Evolutionary conservation across 345 rosid species (phyloP).

Genomic region (Corchorus capsularis): DNA sequence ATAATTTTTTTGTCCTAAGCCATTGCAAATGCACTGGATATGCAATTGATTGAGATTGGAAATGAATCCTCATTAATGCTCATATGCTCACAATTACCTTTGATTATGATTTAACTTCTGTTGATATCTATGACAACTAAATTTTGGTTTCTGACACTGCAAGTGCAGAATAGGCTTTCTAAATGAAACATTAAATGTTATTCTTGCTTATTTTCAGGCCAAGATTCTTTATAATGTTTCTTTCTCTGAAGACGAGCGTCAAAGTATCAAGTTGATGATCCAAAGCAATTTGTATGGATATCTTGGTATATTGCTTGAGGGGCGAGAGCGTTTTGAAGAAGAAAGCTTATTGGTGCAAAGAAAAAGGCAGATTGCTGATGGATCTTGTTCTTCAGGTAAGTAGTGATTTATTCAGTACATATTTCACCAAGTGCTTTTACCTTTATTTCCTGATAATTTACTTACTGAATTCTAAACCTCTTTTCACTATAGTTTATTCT

Average conservation of each 20-base stretch:
- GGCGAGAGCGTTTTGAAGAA: constrained; percentile 64
- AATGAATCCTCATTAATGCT: constrained; percentile 9
- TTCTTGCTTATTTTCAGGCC: constrained; percentile 57
- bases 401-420: neutral
- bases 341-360: constrained; percentile 44
- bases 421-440: neutral
- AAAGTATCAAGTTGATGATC: constrained; percentile 66
- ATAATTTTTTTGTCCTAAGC: neutral
- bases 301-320: constrained; percentile 73
- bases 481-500: neutral
- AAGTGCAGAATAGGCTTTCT: constrained; percentile 8
- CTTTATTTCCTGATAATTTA: neutral
- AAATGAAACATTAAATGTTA: neutral
- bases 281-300: constrained; percentile 77
- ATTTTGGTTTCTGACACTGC: constrained; percentile 3
- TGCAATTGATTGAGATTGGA: neutral
- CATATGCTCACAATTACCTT: neutral
- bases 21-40: neutral
- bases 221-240: constrained; percentile 64
- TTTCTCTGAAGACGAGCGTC: constrained; percentile 77
- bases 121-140: neutral
- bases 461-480: neutral
- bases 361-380: constrained; percentile 36
- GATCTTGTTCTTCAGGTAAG: constrained; percentile 51
- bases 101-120: neutral